Percentiles rank a stretch among this genome's conserved stretches.
These are phyloP conservation scores for Massarina eburnea DNA, from an alignment of 2,329 filamentous ascomycete species.

Conservation along the genomic window DNA sequence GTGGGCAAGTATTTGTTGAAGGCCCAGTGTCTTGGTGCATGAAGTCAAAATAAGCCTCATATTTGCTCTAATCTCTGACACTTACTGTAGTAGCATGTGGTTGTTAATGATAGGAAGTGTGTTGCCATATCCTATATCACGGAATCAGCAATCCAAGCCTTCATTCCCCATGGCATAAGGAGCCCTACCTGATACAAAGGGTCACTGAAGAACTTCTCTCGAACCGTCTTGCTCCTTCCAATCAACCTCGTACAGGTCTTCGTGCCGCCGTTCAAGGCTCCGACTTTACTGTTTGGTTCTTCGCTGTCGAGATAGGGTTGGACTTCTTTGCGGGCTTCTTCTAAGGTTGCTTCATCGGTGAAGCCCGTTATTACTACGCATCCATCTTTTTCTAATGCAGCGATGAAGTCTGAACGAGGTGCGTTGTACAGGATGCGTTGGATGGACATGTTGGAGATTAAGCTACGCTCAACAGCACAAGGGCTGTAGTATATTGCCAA, in stretches of 20 bases:
- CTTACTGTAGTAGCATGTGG: slow-evolving; percentile 41
- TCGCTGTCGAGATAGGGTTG: slow-evolving; percentile 30
- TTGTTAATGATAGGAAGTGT: slow-evolving; percentile 42
- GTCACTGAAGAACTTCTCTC: slow-evolving; percentile 42
- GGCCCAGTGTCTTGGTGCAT: slow-evolving; percentile 28
- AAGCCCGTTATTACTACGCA: slow-evolving; percentile 40
- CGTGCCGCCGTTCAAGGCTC: slow-evolving; percentile 38
- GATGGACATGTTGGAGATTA: slow-evolving; percentile 5
- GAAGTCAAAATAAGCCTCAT: too few relatives aligned
- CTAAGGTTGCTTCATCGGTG: slow-evolving; percentile 26
- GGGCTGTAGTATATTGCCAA: too few relatives aligned
- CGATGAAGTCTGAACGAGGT: slow-evolving; percentile 25
- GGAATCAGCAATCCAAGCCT: neutral
- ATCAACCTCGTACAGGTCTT: slow-evolving; percentile 41
- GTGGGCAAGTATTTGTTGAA: slow-evolving; percentile 35
- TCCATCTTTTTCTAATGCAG: slow-evolving; percentile 37
- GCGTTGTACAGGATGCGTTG: slow-evolving; percentile 13
- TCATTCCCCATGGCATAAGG: neutral
- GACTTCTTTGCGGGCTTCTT: slow-evolving; percentile 28
- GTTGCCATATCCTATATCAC: slow-evolving; percentile 26
- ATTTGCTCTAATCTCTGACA: too few relatives aligned
- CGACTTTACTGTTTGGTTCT: slow-evolving; percentile 23
- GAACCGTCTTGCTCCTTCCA: slow-evolving; percentile 38
- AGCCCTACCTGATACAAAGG: slow-evolving; percentile 32
- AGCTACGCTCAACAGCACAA: too few relatives aligned